Evolutionary conservation across 441 rosid genomes (phyloP), one percentile per base, ranked within the genome.

Genomic region (Gossypium laxum): DNA sequence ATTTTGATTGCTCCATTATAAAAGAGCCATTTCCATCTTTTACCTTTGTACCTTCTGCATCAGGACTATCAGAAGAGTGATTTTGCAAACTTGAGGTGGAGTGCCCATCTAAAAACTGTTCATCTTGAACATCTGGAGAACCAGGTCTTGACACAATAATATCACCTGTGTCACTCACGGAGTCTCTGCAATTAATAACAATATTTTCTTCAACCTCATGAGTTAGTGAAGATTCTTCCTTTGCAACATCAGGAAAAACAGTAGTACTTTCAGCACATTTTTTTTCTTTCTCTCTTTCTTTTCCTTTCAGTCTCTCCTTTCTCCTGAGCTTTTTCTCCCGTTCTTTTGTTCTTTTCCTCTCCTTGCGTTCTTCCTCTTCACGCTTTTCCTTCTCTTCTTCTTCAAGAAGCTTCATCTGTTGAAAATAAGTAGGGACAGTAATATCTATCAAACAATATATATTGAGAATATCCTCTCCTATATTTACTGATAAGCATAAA

Each of bases 341-440:
- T 75, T 90, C 93, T 84, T 88, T 86, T 62, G 81, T 81, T 83
- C 91, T 91, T 84, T 84, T 88, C 80, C 89, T 85, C 85, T 89
- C 96, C 76, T 84, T 93, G 12, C 93, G 88, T 26, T 91, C 96
- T 81, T 91, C 96, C 81, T 91, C 98, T 80, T 91, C 98, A 70
- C 86, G 97, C 73, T 92, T 92, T 85, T 91, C 98, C 77, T 82
- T 90, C 84, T 93, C 98, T 81, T 93, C 98, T 84, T 93, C 98
- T 82, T 91, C 97, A 26, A 90, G 93, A 79, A 93, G 96, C 83
- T 85, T 90, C 82, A 66, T 81, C 98, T 93, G 85, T 74, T 72
- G 58, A 73, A 63, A 77, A 60, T 59, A 63, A 8, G 22, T 43
- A 58, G 47, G 48, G 64, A 78, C 57, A 63, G 61, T 74, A 52